Base-by-base conservation (phyloP, 306 rosid species). In the Vigna hirtella region DNA sequence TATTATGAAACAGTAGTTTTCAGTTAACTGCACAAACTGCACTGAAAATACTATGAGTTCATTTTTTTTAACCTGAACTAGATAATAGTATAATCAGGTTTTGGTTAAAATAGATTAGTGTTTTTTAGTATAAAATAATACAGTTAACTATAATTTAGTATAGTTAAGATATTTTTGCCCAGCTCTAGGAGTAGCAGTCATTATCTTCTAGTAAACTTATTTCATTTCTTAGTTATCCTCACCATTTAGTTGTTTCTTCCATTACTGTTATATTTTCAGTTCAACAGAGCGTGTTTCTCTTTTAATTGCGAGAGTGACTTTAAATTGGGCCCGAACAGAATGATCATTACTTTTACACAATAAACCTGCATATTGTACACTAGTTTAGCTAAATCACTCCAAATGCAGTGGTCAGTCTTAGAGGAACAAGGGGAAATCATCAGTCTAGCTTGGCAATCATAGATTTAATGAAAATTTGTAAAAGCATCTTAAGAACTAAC, bases 271-370 rank as follows among this genome's bases (percentile, higher is more conserved):
- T 9, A 9, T 56, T 56, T 56, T 7, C 63, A 56, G 7, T 56
- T 56, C 6, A 56, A 20, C 11, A 22, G 18, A 51, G 32, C 4
- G 63, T 56, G 63, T 10, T 56, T 56, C 32, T 56, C 32, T 56
- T 56, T 22, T 22, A 56, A 14, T 7, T 10, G 32, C 1, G 16
- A 9, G 61, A 8, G 6, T 20, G 24, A 1, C 22, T 55, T 55
- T 55, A 28, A 55, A 20, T 55, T 9, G 32, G 14, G 32, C 15
- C 61, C 9, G 14, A 5, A 55, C 30, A 20, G 30, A 52, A 53
- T 36, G 56, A 10, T 74, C 48, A 48, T 74, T 66, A 47, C 20
- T 53, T 74, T 58, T 24, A 74, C 66, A 67, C 57, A 22, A 48
- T 9, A 47, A 12, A 36, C 32, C 45, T 16, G 2, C 68, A 15